Conservation (phyloP, 495 filamentous ascomycete species). For the Penicillium robsamsonii region DNA sequence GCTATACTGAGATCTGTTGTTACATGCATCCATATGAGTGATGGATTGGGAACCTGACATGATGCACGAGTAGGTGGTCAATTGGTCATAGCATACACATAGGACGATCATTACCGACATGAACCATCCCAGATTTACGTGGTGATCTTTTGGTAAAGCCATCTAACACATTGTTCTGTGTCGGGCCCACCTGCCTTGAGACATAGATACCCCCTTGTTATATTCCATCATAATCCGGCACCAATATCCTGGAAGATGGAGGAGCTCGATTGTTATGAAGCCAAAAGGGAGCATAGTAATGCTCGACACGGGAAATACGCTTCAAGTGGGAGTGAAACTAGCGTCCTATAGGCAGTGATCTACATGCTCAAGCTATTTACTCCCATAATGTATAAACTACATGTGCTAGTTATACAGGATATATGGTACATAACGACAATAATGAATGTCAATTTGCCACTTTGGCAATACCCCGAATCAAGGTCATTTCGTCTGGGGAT, state of each 20-base stretch:
- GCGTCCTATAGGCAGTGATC: not conserved
- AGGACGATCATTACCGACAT: too few relatives aligned
- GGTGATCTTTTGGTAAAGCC: not conserved
- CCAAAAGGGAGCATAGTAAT: conserved; percentile 11
- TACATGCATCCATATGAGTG: not conserved
- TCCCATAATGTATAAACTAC: not conserved
- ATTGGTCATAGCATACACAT: not conserved
- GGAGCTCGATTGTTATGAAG: conserved; percentile 2
- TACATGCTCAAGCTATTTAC: not conserved
- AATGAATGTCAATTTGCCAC: not conserved
- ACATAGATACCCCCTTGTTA: not conserved
- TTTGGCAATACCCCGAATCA: not conserved
- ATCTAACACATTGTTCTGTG: not conserved
- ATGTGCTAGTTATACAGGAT: not conserved
- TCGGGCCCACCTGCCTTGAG: not conserved
- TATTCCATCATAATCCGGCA: not conserved
- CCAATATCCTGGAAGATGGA: not conserved
- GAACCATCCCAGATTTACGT: not conserved
- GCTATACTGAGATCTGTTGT: not conserved
- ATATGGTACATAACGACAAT: not conserved
- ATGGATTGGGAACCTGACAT: not conserved
- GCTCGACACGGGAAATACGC: not conserved
- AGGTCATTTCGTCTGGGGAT: not conserved
- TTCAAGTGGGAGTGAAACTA: not conserved
- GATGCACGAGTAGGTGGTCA: not conserved